Evolutionary conservation across 352 stramenopile species (phyloP).

Genomic region (Pythium biforme): DNA sequence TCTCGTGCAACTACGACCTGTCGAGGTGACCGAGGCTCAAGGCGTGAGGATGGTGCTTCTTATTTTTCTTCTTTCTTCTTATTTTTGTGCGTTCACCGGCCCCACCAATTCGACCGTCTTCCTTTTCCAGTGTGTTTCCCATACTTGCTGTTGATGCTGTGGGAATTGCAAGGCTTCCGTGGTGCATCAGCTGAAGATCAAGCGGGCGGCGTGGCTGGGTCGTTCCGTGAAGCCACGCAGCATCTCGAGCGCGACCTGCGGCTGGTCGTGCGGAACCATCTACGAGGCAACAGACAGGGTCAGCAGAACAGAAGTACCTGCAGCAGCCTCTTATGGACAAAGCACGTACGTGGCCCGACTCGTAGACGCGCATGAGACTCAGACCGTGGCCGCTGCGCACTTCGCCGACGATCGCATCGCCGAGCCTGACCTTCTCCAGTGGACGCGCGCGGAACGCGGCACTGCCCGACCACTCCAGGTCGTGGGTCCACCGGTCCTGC

Average conservation of each 20-base stretch:
- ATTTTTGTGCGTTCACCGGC: neutral
- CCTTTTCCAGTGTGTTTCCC: too few species aligned
- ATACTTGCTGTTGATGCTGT: too few species aligned
- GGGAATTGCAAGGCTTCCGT: too few species aligned
- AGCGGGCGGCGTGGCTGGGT: neutral
- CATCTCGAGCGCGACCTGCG: conserved; percentile 42
- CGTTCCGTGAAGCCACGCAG: conserved; percentile 47
- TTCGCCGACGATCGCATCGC: conserved; percentile 33
- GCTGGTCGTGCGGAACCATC: conserved; percentile 82
- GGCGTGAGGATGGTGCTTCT: neutral
- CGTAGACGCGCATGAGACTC: conserved; percentile 64
- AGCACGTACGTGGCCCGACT: conserved; percentile 66
- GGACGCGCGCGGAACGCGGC: conserved; percentile 26
- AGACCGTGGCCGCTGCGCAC: conserved; percentile 49
- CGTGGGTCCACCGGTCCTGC: conserved; percentile 62
- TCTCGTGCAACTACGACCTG: conserved; percentile 61
- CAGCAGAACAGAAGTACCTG: too few species aligned
- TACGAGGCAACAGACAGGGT: neutral
- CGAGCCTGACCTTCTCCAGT: conserved; percentile 23
- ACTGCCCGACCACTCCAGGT: conserved; percentile 45
- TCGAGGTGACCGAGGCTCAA: conserved; percentile 14
- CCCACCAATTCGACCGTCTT: too few species aligned
- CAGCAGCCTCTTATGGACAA: too few species aligned
- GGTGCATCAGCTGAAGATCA: conserved; percentile 35
- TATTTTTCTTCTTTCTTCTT: neutral